These are phyloP conservation scores for Peronospora belbahrii DNA, from an alignment of 352 stramenopile genomes.

Conservation along the genomic window DNA sequence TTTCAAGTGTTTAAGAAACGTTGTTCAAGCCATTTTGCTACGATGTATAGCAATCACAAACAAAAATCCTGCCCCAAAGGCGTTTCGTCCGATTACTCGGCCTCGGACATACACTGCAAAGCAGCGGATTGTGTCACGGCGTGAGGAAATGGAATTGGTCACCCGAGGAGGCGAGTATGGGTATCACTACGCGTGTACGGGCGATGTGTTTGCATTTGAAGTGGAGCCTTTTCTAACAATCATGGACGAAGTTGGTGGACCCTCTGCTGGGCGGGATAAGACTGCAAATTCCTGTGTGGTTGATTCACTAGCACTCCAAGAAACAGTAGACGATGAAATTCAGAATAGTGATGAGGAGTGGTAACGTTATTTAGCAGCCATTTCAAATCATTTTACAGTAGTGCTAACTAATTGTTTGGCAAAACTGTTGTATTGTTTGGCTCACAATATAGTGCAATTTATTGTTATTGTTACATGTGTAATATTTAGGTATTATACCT, in stretches of 20 bases:
- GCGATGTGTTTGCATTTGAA: slow-evolving; percentile 59
- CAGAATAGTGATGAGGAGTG: slow-evolving; percentile 49
- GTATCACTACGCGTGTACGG: slow-evolving; percentile 33
- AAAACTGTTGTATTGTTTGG: too few species aligned
- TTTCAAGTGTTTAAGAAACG: slow-evolving; percentile 44
- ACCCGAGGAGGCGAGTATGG: slow-evolving; percentile 10
- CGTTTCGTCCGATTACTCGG: slow-evolving; percentile 67
- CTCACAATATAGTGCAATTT: too few species aligned
- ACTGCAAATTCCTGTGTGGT: slow-evolving; percentile 4
- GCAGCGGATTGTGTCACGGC: slow-evolving; percentile 38
- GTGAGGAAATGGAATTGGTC: slow-evolving; percentile 30
- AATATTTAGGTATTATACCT: too few species aligned
- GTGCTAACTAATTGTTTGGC: too few species aligned
- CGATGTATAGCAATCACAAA: slow-evolving; percentile 71
- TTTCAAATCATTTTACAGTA: too few species aligned
- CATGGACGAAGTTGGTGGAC: slow-evolving; percentile 21
- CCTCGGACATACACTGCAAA: slow-evolving; percentile 39
- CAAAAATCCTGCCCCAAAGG: slow-evolving; percentile 43
- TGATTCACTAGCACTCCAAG: slow-evolving; percentile 8
- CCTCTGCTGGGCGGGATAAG: background rate
- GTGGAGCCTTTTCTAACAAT: slow-evolving; percentile 57
- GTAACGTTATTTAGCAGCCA: too few species aligned
- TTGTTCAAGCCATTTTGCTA: slow-evolving; percentile 49
- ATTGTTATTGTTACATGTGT: too few species aligned
- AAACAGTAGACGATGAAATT: slow-evolving; percentile 60